Evolutionary conservation across 1,284 basidiomycete genomes (phyloP).

Genomic region (Leccinum insolens): DNA sequence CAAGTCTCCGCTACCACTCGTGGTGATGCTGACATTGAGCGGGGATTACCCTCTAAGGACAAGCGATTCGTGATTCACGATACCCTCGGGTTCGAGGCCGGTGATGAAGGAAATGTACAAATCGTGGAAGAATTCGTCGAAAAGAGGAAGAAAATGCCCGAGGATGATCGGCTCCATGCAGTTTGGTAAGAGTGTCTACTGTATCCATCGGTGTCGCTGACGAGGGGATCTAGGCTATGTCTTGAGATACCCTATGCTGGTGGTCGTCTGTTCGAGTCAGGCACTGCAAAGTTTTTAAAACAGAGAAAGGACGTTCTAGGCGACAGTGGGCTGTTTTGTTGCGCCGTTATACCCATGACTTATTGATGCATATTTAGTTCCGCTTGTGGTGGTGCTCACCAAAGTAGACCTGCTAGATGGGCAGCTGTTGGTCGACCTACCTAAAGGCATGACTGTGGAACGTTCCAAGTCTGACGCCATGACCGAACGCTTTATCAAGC

Average conservation of each 20-base stretch:
- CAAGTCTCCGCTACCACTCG: conserved; percentile 6
- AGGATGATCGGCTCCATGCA: conserved; percentile 16
- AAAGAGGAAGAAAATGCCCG: neutral
- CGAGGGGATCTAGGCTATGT: conserved; percentile 14
- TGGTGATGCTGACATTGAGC: conserved; percentile 11
- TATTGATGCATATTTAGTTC: conserved; percentile 7
- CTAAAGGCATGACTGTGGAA: neutral
- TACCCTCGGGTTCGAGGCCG: conserved; percentile 21
- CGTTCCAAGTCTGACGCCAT: neutral
- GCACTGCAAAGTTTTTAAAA: conserved; percentile 16
- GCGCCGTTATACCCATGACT: neutral
- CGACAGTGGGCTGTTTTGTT: conserved; percentile 3
- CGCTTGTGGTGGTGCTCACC: conserved; percentile 20
- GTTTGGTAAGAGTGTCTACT: conserved; percentile 13
- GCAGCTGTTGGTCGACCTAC: conserved; percentile 8
- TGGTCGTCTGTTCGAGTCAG: conserved; percentile 19
- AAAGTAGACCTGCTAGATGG: conserved; percentile 16
- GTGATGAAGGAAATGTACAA: conserved; percentile 11
- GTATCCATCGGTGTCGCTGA: neutral
- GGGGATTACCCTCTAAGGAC: conserved; percentile 13
- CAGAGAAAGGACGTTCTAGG: conserved; percentile 13
- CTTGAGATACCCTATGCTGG: conserved; percentile 15
- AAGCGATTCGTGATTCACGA: conserved; percentile 21
- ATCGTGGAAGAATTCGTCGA: conserved; percentile 11
- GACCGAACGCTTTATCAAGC: conserved; percentile 1